A percentile compares a stretch with the other conserved stretches of the same genome.
phyloP scores from a whole-genome alignment of 139 green algal genomes.

The Picocystis salinarum region DNA sequence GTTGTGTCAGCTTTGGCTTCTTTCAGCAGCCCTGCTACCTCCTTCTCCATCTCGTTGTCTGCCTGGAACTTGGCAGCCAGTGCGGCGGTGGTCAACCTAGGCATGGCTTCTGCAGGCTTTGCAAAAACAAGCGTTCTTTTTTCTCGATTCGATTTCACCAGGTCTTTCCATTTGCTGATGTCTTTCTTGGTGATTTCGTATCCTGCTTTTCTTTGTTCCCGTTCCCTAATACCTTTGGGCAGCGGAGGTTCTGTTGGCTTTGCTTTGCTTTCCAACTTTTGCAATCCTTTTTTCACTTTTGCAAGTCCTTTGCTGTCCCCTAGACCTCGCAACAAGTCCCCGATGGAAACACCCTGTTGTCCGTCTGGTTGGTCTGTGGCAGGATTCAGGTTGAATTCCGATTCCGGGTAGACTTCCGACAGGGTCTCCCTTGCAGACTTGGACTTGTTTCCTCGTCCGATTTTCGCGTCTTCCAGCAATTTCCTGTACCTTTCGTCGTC shows the following conservation, averaged over 20 bases:
- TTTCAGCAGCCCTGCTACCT: constrained; percentile 65
- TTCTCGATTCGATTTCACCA: constrained; percentile 86
- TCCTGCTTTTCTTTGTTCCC: constrained; percentile 55
- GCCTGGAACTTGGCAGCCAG: constrained; percentile 39
- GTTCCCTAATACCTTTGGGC: constrained; percentile 31
- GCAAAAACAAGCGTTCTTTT: constrained; percentile 65
- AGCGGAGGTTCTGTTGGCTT: constrained; percentile 23
- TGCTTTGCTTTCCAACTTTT: too few species aligned
- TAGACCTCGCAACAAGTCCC: too few species aligned
- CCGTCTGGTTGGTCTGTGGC: too few species aligned
- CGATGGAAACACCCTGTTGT: too few species aligned
- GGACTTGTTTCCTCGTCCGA: too few species aligned
- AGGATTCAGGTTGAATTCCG: constrained; percentile 33
- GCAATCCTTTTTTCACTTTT: too few species aligned
- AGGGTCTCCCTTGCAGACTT: too few species aligned
- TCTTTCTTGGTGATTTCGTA: constrained; percentile 66
- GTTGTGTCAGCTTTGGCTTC: constrained; percentile 25
- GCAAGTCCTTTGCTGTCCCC: too few species aligned
- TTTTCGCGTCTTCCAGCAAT: too few species aligned
- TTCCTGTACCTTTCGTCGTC: too few species aligned
- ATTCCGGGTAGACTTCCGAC: constrained; percentile 52
- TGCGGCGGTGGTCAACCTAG: constrained; percentile 9
- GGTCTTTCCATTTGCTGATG: constrained; percentile 64
- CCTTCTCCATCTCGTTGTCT: constrained; percentile 49
- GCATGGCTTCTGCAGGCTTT: not conserved